phyloP scores from a whole-genome alignment of 257 asterid species.

The Primulina tabacum region DNA sequence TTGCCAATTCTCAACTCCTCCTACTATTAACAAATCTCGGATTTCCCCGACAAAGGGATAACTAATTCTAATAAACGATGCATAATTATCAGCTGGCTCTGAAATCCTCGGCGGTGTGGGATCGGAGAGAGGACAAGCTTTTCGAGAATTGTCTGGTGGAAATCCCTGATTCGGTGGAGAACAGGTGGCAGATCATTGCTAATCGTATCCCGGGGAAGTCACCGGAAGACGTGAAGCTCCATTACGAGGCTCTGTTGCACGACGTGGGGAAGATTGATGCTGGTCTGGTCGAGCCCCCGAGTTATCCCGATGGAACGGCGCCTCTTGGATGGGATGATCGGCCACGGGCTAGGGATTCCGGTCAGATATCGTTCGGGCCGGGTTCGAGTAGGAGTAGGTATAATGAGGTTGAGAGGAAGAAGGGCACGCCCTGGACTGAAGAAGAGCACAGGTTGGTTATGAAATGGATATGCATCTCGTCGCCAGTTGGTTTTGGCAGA shows the following conservation, averaged over 20 bases:
- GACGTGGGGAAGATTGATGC: neutral
- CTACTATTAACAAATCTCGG: neutral
- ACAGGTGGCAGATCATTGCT: neutral
- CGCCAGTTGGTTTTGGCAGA: neutral
- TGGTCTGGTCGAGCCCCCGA: neutral
- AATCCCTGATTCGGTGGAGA: neutral
- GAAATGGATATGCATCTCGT: neutral
- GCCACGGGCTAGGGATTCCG: neutral
- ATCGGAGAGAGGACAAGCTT: neutral
- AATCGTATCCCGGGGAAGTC: neutral
- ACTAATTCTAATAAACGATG: neutral
- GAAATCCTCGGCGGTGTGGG: neutral
- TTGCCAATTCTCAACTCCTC: neutral
- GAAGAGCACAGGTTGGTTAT: neutral
- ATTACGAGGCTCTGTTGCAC: slow-evolving; percentile 1
- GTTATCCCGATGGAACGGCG: neutral
- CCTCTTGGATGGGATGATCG: neutral
- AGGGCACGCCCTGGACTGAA: slow-evolving; percentile 2
- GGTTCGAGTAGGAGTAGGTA: neutral
- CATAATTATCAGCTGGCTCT: neutral
- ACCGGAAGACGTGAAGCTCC: neutral
- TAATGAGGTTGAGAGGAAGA: neutral
- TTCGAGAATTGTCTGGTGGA: neutral
- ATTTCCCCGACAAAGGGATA: no score
- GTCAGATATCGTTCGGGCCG: neutral